Conservation (phyloP, 192 early-diverging fungal species). For the Rhizoclosmatium sp. region DNA sequence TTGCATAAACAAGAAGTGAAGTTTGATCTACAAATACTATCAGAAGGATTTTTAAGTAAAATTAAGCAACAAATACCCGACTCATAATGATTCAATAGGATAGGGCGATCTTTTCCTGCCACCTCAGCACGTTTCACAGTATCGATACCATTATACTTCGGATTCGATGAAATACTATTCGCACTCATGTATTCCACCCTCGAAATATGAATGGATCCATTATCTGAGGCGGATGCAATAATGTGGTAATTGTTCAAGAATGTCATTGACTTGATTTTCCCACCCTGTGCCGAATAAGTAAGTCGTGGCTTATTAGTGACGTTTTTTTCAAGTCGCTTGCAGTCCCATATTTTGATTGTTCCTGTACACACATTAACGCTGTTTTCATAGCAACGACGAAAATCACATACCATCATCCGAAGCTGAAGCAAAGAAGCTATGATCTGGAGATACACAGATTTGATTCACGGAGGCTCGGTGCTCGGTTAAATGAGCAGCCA, state of each 20-base stretch:
- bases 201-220: constrained; percentile 82
- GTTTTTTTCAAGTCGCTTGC: constrained; percentile 77
- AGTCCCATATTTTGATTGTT: constrained; percentile 63
- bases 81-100: constrained; percentile 72
- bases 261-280: constrained; percentile 76
- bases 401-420: constrained; percentile 50
- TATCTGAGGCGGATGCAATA: constrained; percentile 79
- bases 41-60: not conserved
- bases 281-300: constrained; percentile 70
- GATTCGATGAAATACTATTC: constrained; percentile 30
- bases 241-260: constrained; percentile 84
- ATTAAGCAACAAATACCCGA: constrained; percentile 54
- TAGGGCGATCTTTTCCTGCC: constrained; percentile 65
- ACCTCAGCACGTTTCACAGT: constrained; percentile 59
- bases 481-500: constrained; percentile 84
- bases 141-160: constrained; percentile 72
- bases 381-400: not conserved
- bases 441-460: constrained; percentile 54
- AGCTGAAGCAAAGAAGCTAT: constrained; percentile 57
- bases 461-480: constrained; percentile 69
- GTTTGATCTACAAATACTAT: constrained; percentile 52
- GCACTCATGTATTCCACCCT: constrained; percentile 64
- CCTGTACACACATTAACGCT: not conserved
- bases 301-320: constrained; percentile 80
- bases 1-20: constrained; percentile 76